Evolutionary conservation across 1,139 yeast species (phyloP).

Genomic region (Zygosaccharomyces pseudobailii): DNA sequence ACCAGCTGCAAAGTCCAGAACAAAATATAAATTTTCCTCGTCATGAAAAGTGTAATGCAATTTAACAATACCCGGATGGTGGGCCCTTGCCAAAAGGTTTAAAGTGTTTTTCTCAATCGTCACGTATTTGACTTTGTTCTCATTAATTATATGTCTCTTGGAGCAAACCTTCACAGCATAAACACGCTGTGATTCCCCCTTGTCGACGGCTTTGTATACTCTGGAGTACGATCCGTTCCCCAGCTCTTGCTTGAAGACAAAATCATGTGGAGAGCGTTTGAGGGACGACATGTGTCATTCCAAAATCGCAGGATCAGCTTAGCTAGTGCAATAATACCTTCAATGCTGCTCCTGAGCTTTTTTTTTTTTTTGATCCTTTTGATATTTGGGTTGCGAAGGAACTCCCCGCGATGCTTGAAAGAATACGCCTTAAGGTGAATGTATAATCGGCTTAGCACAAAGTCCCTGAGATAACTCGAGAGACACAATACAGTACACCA

Average conservation of each 20-base stretch:
- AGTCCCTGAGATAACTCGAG: background rate
- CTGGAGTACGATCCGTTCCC: constrained; percentile 98
- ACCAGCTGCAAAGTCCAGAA: constrained; percentile 85
- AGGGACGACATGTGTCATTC: constrained; percentile 34
- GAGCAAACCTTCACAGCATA: constrained; percentile 92
- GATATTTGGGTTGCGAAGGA: background rate
- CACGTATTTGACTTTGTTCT: constrained; percentile 91
- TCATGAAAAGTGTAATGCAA: constrained; percentile 93
- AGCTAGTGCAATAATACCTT: too few relatives aligned
- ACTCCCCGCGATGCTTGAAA: background rate
- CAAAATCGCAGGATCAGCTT: background rate
- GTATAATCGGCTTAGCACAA: background rate
- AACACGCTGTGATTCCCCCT: constrained; percentile 34
- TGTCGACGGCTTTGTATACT: constrained; percentile 79
- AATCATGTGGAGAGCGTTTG: constrained; percentile 73
- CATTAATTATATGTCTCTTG: constrained; percentile 90
- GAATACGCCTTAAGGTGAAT: background rate
- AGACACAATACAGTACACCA: background rate
- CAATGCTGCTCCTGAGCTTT: background rate
- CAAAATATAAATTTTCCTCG: constrained; percentile 80
- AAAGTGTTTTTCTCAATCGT: constrained; percentile 93
- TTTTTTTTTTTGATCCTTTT: background rate
- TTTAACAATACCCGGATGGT: constrained; percentile 83
- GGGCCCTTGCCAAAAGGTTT: constrained; percentile 61
- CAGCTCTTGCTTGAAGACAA: constrained; percentile 75